Conservation (phyloP, 2,329 filamentous ascomycete species). For the Anisogramma anomala region DNA sequence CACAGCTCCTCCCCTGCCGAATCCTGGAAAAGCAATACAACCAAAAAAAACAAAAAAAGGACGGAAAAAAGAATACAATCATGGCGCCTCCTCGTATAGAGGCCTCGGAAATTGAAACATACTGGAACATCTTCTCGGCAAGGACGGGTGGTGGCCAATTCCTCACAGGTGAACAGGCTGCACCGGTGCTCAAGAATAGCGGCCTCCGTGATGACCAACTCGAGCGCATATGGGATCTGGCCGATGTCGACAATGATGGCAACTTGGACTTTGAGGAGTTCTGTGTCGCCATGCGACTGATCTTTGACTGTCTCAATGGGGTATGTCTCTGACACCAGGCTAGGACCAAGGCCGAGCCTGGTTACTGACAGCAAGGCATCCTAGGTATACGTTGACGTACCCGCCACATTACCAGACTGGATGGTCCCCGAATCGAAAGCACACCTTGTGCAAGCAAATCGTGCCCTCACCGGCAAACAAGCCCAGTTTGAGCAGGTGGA, state of each 20-base stretch:
- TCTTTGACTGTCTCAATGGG: constrained; percentile 94
- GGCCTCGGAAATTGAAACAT: constrained; percentile 50
- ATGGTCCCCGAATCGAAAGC: constrained; percentile 91
- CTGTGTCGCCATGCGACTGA: constrained; percentile 95
- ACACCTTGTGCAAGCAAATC: constrained; percentile 73
- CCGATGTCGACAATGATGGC: constrained; percentile 94
- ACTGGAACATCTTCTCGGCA: constrained; percentile 53
- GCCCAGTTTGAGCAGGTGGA: constrained; percentile 77
- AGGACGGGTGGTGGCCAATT: constrained; percentile 49
- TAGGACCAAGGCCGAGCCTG: too few species aligned
- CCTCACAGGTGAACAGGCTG: constrained; percentile 49
- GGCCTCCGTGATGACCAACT: constrained; percentile 62
- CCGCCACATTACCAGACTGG: constrained; percentile 78
- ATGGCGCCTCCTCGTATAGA: constrained; percentile 54
- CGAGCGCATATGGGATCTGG: constrained; percentile 94
- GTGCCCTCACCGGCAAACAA: constrained; percentile 67
- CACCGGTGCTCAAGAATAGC: constrained; percentile 52
- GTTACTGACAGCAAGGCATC: constrained; percentile 1
- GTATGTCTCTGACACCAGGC: constrained; percentile 40
- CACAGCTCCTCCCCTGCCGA: too few species aligned
- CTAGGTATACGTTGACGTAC: constrained; percentile 86
- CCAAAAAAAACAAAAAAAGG: too few species aligned
- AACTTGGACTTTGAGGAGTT: constrained; percentile 99
- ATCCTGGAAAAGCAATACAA: too few species aligned
- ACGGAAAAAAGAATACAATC: constrained; percentile 11